Conservation (phyloP, 768 basidiomycete species). For the Suillus subalutaceus region DNA sequence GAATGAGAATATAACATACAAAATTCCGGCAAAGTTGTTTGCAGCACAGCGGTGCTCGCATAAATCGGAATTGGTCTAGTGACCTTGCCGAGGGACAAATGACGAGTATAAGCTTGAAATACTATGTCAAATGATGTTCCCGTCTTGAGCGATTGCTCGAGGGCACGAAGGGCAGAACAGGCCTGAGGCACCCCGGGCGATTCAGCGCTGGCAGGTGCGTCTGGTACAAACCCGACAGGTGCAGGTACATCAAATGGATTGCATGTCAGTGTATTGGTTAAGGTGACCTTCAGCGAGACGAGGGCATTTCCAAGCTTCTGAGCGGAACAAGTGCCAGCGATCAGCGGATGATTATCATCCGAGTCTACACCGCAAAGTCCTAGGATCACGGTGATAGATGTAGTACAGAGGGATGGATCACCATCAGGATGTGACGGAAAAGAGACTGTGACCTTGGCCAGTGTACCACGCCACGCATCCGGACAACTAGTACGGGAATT, state of each 20-base stretch:
- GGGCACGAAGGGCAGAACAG: constrained; percentile 1
- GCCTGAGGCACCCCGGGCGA: background rate
- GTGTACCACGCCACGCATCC: background rate
- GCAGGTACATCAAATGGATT: background rate
- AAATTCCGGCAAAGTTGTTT: constrained; percentile 1
- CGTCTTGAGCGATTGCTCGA: constrained; percentile 11
- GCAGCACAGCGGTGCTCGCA: constrained; percentile 6
- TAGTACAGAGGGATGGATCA: background rate
- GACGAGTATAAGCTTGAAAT: constrained; percentile 9
- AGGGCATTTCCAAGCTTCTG: background rate
- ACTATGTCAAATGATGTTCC: constrained; percentile 12
- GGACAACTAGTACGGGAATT: background rate
- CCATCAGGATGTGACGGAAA: background rate
- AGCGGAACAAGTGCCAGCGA: background rate
- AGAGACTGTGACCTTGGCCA: background rate
- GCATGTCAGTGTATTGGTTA: background rate
- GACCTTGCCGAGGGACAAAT: background rate
- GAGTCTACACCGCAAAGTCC: background rate
- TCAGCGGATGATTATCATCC: background rate
- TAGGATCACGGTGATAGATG: background rate
- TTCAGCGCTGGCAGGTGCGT: background rate
- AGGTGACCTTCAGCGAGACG: constrained; percentile 1
- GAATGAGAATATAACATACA: background rate
- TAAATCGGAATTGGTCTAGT: constrained; percentile 1
- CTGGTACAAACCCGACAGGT: background rate